Conservation (phyloP, 1,139 yeast species). For the Sugiyamaella japonica region DNA sequence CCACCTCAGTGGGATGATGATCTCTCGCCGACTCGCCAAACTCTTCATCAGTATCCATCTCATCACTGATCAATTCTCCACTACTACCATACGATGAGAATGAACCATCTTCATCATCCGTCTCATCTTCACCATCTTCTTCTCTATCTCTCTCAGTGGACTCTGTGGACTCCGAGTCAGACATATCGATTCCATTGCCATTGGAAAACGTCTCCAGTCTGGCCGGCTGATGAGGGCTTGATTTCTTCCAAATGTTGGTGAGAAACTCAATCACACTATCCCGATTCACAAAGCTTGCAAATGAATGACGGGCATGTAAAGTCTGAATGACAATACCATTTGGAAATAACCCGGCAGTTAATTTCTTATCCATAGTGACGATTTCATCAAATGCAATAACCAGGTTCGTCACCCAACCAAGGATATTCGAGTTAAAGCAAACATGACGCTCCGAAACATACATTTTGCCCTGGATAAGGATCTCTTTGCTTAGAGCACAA, state of each 20-base stretch:
- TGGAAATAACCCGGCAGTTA: constrained; percentile 88
- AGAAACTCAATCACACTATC: constrained; percentile 75
- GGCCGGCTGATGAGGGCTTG: constrained; percentile 41
- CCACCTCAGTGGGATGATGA: constrained; percentile 4
- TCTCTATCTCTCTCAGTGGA: constrained; percentile 16
- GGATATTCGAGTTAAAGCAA: constrained; percentile 86
- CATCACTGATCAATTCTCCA: constrained; percentile 19
- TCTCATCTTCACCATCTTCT: constrained; percentile 22
- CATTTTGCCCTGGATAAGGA: constrained; percentile 85
- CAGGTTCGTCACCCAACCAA: constrained; percentile 90
- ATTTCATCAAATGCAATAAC: constrained; percentile 74
- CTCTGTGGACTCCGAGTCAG: constrained; percentile 15
- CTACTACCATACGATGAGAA: constrained; percentile 16
- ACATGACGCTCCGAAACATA: constrained; percentile 78
- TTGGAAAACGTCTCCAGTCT: constrained; percentile 24
- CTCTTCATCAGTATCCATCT: constrained; percentile 26
- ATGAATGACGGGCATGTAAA: constrained; percentile 59
- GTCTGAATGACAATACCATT: constrained; percentile 84
- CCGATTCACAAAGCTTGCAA: constrained; percentile 85
- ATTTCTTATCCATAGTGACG: constrained; percentile 68
- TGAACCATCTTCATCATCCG: constrained; percentile 22
- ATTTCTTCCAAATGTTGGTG: constrained; percentile 42
- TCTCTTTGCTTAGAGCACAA: constrained; percentile 87
- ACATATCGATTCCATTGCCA: constrained; percentile 22
- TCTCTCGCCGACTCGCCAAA: constrained; percentile 26